A percentile compares a stretch with the other conserved stretches of the same genome.
These are phyloP conservation scores for Aspergillus egyptiacus DNA, from an alignment of 495 filamentous ascomycete species.

Conservation along the genomic window DNA sequence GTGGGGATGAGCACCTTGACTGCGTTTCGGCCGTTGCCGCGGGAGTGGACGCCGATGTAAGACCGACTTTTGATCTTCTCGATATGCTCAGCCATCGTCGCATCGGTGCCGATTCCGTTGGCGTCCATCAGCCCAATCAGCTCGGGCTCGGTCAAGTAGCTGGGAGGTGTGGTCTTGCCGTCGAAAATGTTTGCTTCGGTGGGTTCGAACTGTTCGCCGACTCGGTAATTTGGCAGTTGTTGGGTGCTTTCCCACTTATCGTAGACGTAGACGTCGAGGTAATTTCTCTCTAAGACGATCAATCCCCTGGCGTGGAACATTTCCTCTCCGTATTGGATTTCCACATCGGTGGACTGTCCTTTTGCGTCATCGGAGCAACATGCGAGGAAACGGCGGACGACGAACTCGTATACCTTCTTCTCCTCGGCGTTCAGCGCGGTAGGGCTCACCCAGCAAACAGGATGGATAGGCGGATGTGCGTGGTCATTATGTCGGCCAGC, in stretches of 20 bases:
- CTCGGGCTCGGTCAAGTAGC: constrained; percentile 90
- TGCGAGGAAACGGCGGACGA: constrained; percentile 88
- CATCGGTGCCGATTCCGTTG: constrained; percentile 96
- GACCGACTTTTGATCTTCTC: constrained; percentile 84
- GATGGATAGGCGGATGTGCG: constrained; percentile 95
- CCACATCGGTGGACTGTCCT: constrained; percentile 76
- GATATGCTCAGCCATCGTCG: constrained; percentile 98
- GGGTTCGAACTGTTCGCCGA: constrained; percentile 78
- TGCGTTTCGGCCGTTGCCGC: constrained; percentile 47
- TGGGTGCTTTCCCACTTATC: constrained; percentile 90
- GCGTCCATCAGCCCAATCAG: constrained; percentile 98
- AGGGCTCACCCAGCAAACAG: constrained; percentile 69
- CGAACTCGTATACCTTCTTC: constrained; percentile 82
- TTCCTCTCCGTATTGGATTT: constrained; percentile 79
- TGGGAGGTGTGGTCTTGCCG: constrained; percentile 77
- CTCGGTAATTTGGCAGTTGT: constrained; percentile 68
- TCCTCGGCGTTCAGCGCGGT: constrained; percentile 57
- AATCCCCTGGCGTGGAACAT: constrained; percentile 73
- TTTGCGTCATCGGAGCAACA: constrained; percentile 94
- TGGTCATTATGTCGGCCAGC: constrained; percentile 87
- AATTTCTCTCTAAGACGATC: constrained; percentile 83
- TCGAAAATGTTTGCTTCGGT: constrained; percentile 84
- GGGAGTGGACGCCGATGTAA: constrained; percentile 67
- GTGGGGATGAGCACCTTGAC: constrained; percentile 88
- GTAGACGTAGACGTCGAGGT: constrained; percentile 91